These are phyloP conservation scores for Pseudopithomyces maydicus DNA, from an alignment of 2,329 filamentous ascomycete species.

Conservation along the genomic window DNA sequence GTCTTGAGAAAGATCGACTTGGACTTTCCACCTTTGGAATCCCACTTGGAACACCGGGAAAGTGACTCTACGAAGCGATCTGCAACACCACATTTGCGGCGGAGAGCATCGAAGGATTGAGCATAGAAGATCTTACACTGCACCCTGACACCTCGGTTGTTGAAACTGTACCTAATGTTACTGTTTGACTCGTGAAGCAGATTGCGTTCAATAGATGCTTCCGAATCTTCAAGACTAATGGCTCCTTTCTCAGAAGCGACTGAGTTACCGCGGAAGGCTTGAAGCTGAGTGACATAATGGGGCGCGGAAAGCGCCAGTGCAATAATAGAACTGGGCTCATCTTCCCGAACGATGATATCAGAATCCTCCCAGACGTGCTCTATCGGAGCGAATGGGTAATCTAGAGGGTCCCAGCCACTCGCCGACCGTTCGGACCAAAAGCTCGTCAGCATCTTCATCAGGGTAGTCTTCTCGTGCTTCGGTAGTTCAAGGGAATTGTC, in stretches of 20 bases:
- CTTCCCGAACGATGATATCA: constrained; percentile 94
- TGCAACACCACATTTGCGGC: constrained; percentile 88
- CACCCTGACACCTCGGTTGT: constrained; percentile 90
- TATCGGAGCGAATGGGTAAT: constrained; percentile 80
- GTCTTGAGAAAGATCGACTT: constrained; percentile 98
- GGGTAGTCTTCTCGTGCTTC: constrained; percentile 88
- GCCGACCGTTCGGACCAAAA: constrained; percentile 99
- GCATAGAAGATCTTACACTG: constrained; percentile 99
- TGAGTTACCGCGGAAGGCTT: constrained; percentile 60
- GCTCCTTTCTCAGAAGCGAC: constrained; percentile 23
- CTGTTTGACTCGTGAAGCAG: constrained; percentile 84
- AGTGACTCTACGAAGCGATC: constrained; percentile 95
- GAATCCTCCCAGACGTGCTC: constrained; percentile 98
- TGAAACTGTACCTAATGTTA: constrained; percentile 95
- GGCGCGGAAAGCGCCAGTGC: constrained; percentile 87
- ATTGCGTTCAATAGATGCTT: constrained; percentile 82
- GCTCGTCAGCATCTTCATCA: constrained; percentile 94
- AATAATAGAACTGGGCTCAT: constrained; percentile 95
- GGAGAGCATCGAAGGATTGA: constrained; percentile 94
- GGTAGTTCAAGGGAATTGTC: constrained; percentile 76
- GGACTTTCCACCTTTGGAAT: constrained; percentile 96
- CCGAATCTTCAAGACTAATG: constrained; percentile 42
- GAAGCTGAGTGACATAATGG: constrained; percentile 83
- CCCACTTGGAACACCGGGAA: constrained; percentile 95
- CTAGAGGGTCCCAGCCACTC: constrained; percentile 88